Percentiles rank a stretch among this genome's conserved stretches.
phyloP scores from a whole-genome alignment of 2,329 filamentous ascomycete genomes.

The Apiospora arundinis region DNA sequence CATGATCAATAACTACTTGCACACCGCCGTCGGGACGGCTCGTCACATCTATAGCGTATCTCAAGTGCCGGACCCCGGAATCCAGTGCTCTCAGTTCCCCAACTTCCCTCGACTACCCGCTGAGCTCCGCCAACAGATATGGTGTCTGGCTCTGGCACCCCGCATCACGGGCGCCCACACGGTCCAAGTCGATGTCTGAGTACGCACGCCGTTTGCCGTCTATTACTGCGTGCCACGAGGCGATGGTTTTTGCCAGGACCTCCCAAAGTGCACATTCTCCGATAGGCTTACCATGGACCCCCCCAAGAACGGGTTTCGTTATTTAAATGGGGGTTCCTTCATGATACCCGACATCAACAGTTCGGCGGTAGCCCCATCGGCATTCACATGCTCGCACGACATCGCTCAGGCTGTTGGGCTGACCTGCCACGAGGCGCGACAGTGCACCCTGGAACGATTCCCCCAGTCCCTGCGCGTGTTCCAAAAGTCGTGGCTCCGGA shows the following conservation, averaged over 20 bases:
- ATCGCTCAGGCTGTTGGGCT: not conserved
- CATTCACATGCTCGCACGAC: not conserved
- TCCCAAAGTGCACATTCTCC: not conserved
- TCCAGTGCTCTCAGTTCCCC: not conserved
- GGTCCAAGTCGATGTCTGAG: not conserved
- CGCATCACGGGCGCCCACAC: not conserved
- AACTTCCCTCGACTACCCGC: not conserved
- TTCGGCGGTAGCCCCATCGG: not conserved
- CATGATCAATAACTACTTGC: too few species aligned
- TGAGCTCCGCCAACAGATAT: not conserved
- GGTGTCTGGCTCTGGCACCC: not conserved
- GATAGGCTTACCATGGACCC: not conserved
- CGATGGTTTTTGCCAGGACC: not conserved
- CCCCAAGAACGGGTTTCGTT: not conserved
- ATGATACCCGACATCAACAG: not conserved
- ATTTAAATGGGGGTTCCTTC: not conserved
- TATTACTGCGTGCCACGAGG: not conserved
- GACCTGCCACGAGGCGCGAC: not conserved
- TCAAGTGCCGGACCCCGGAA: not conserved
- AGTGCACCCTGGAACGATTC: not conserved
- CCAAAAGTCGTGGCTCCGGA: not conserved
- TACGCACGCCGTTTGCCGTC: not conserved
- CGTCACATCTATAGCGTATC: not conserved
- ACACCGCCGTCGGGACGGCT: too few species aligned
- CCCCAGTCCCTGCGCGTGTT: not conserved